These are phyloP conservation scores for Diversispora eburnea DNA, from an alignment of 192 early-diverging fungal genomes.

Conservation along the genomic window DNA sequence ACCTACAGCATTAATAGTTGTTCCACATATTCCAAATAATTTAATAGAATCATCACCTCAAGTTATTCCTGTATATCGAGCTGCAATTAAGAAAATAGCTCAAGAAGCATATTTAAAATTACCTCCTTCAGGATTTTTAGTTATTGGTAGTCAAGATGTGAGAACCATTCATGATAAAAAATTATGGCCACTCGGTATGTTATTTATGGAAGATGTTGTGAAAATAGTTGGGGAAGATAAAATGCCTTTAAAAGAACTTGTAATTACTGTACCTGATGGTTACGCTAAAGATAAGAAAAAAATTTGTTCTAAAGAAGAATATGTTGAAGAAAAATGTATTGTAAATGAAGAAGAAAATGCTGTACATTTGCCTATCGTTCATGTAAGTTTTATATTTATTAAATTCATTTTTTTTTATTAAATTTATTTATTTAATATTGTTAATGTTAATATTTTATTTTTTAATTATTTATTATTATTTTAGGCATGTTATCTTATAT, in stretches of 20 bases:
- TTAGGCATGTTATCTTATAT: slow-evolving; percentile 47
- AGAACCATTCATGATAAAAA: slow-evolving; percentile 53
- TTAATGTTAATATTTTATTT: neutral
- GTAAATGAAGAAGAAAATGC: slow-evolving; percentile 34
- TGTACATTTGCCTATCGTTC: slow-evolving; percentile 55
- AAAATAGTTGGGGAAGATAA: slow-evolving; percentile 46
- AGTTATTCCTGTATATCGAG: slow-evolving; percentile 59
- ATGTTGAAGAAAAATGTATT: slow-evolving; percentile 38
- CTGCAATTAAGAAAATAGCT: slow-evolving; percentile 58
- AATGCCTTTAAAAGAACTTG: slow-evolving; percentile 61
- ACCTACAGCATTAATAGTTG: slow-evolving; percentile 53
- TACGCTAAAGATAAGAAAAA: slow-evolving; percentile 53
- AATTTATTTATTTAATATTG: neutral
- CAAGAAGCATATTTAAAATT: slow-evolving; percentile 53
- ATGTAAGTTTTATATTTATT: slow-evolving; percentile 41
- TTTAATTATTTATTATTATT: neutral
- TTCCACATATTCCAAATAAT: slow-evolving; percentile 58
- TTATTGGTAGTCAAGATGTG: slow-evolving; percentile 70
- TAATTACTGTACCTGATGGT: slow-evolving; percentile 65
- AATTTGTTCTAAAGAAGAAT: slow-evolving; percentile 31
- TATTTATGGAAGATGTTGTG: slow-evolving; percentile 71
- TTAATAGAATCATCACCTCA: slow-evolving; percentile 32
- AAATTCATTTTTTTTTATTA: slow-evolving; percentile 4
- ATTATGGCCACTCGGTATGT: slow-evolving; percentile 71
- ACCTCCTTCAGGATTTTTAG: slow-evolving; percentile 59